Percentiles rank a stretch among this genome's conserved stretches.
phyloP scores from a whole-genome alignment of 179 eudicot species.

The Gypsophila paniculata region DNA sequence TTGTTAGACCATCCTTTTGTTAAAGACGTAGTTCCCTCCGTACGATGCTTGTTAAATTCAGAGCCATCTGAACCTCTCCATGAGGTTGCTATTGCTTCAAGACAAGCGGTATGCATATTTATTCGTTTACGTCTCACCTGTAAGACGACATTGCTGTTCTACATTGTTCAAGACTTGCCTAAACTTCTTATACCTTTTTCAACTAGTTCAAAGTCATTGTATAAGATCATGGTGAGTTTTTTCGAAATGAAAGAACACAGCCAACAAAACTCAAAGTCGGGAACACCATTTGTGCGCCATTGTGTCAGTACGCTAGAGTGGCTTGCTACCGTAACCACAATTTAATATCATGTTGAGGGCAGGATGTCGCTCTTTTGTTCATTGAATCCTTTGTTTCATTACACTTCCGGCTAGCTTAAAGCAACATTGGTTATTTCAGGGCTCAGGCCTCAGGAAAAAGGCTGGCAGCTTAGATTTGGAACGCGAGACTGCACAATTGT shows the following conservation, averaged over 20 bases:
- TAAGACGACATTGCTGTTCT: not conserved
- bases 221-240: too few relatives aligned
- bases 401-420: not conserved
- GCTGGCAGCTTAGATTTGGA: constrained; percentile 49
- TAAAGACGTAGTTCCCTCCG: constrained; percentile 47
- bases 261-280: too few relatives aligned
- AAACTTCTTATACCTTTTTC: too few relatives aligned
- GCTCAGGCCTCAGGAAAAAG: constrained; percentile 45
- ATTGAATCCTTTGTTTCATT: not conserved
- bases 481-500: constrained; percentile 62
- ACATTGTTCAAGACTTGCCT: not conserved
- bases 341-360: not conserved
- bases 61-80: constrained; percentile 47
- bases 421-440: constrained; percentile 36
- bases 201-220: too few relatives aligned
- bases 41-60: constrained; percentile 43
- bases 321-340: too few relatives aligned
- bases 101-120: constrained; percentile 8
- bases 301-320: too few relatives aligned
- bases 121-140: not conserved
- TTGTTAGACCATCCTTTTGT: constrained; percentile 82
- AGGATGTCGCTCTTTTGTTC: not conserved
- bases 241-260: too few relatives aligned
- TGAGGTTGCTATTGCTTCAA: constrained; percentile 33
- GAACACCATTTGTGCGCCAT: too few relatives aligned